Base-by-base conservation (phyloP, 768 basidiomycete genomes). In the Polyporus arcularius region DNA sequence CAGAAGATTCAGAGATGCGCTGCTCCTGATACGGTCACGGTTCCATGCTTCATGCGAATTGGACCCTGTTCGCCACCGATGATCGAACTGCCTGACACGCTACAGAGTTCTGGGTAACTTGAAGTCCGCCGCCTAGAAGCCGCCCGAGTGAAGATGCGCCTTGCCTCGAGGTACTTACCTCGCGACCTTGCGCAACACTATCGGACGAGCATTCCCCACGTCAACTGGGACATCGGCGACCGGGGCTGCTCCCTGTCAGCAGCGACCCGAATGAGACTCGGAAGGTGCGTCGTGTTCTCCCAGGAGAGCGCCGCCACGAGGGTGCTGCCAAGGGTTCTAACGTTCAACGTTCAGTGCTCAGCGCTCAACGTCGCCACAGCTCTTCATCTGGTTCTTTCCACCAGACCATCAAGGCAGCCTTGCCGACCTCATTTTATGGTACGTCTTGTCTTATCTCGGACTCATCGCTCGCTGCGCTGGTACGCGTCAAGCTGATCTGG, bases 371-470 rank as follows among this genome's bases (percentile, higher is more conserved):
- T 39, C 7, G 10, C 41, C 32, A 5, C 55, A 91, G 88, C 80
- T 90, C 14, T 92, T 87, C 77, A 91, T 92, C 75, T 91, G 90
- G 89, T 87, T 90, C 74, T 91, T 90, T 76, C 90, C 90, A 55
- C 87, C 89, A 1, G 89, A 87, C 4, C 87, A 87, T 0, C 75
- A 84, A 65, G 90, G 89, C n/a, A 88, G 84, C 63, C 68, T 82
- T 3, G 87, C 91, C 65, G 88, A 91, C 68, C 67, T 92, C 45
- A 86, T 91, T 31, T 88, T 90, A 72, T 91, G 89, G 89, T 87
- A 64, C 51, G 74, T 51, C 57, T 72, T 12, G 1, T n/a, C n/a
- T n/a, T n/a, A n/a, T 2, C 43, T 10, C 18, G 14, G 7, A 21
- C 18, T 7, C 21, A 4, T 7, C 26, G 47, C 28, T 4, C 11